Conservation (phyloP, 2,329 filamentous ascomycete genomes). For the Aspergillus sp. region DNA sequence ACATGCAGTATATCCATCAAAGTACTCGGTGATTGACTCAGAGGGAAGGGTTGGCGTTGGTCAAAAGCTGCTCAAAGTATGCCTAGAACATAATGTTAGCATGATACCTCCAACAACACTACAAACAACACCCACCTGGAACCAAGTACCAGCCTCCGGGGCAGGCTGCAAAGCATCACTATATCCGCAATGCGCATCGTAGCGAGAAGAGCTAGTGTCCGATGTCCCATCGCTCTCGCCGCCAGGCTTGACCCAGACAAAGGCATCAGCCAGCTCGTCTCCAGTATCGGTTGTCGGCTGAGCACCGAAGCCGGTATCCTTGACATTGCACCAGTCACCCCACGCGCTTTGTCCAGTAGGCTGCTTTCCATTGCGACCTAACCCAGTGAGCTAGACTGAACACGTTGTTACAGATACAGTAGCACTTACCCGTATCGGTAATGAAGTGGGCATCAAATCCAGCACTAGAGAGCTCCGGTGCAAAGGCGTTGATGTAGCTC, state of each 20-base stretch:
- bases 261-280: slow-evolving; percentile 61
- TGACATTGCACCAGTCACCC: slow-evolving; percentile 71
- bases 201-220: slow-evolving; percentile 52
- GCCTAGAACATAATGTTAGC: slow-evolving; percentile 18
- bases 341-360: slow-evolving; percentile 57
- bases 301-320: slow-evolving; percentile 64
- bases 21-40: background rate
- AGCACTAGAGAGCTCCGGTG: slow-evolving; percentile 48
- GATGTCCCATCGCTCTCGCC: slow-evolving; percentile 56
- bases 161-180: slow-evolving; percentile 61
- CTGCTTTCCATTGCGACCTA: slow-evolving; percentile 64
- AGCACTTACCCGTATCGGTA: slow-evolving; percentile 50
- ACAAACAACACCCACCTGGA: slow-evolving; percentile 48
- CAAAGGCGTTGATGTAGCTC: slow-evolving; percentile 54
- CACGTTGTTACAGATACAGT: no score
- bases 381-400: background rate
- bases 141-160: slow-evolving; percentile 71
- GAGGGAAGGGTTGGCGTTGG: slow-evolving; percentile 30
- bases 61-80: slow-evolving; percentile 33
- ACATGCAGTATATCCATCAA: background rate
- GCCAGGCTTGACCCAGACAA: slow-evolving; percentile 72
- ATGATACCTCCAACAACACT: slow-evolving; percentile 27
- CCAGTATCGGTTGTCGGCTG: slow-evolving; percentile 65
- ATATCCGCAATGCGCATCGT: slow-evolving; percentile 58
- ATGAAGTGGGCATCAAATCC: slow-evolving; percentile 60